These are phyloP conservation scores for Kodamaea sp. DNA, from an alignment of 1,139 yeast species.

Conservation along the genomic window DNA sequence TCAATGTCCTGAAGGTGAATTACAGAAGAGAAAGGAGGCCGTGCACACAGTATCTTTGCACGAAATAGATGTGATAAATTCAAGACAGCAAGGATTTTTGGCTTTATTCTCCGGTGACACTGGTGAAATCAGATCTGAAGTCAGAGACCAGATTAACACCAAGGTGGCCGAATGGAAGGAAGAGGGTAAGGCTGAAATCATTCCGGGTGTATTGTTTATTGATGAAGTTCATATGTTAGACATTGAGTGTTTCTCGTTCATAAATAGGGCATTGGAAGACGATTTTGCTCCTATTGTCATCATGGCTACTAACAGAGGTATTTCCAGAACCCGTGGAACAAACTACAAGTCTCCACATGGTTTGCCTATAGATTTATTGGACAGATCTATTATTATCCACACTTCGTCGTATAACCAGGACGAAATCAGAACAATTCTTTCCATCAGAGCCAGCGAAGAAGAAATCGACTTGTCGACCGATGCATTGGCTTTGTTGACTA, in stretches of 20 bases:
- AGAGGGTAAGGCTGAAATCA: constrained; percentile 97
- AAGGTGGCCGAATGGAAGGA: constrained; percentile 99
- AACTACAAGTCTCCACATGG: constrained; percentile 96
- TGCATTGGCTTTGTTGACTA: constrained; percentile 86
- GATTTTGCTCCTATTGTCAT: constrained; percentile 96
- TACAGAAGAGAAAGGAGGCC: constrained; percentile 91
- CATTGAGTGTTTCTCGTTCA: constrained; percentile 92
- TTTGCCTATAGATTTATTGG: constrained; percentile 89
- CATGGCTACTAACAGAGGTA: constrained; percentile 98
- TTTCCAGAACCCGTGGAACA: constrained; percentile 90
- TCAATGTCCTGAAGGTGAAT: constrained; percentile 98
- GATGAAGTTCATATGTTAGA: constrained; percentile 99
- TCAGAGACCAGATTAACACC: constrained; percentile 93
- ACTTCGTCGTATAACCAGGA: constrained; percentile 75
- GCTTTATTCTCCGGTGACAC: constrained; percentile 97
- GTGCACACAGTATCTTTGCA: constrained; percentile 96
- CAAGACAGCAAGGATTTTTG: constrained; percentile 95
- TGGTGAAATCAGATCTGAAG: constrained; percentile 94
- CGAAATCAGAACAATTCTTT: constrained; percentile 81
- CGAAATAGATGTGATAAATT: constrained; percentile 97
- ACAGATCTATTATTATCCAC: constrained; percentile 89
- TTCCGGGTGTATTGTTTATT: constrained; percentile 97
- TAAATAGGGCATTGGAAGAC: constrained; percentile 95
- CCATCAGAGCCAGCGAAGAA: constrained; percentile 94
- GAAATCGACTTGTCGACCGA: constrained; percentile 84